Evolutionary conservation across 805 yeast genomes (phyloP).

Genomic region (Zygosaccharomyces bailii): DNA sequence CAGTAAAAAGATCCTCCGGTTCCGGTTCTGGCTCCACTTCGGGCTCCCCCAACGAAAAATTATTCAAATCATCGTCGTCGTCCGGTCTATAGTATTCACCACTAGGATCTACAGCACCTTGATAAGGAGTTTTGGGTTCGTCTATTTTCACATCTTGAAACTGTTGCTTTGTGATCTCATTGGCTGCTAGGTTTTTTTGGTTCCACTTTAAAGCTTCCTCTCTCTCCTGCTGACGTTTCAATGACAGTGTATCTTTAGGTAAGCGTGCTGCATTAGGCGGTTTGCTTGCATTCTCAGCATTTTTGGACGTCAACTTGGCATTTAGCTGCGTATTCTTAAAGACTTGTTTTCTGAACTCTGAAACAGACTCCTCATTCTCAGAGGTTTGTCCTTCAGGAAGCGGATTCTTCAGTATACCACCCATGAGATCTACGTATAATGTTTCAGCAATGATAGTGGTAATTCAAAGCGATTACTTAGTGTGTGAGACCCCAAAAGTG

Average conservation of each 20-base stretch:
- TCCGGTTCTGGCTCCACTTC: conserved; percentile 33
- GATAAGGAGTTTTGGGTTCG: conserved; percentile 95
- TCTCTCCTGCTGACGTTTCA: conserved; percentile 30
- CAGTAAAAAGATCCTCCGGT: neutral
- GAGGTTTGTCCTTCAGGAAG: conserved; percentile 27
- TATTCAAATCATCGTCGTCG: conserved; percentile 55
- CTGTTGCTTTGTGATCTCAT: conserved; percentile 66
- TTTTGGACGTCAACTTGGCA: conserved; percentile 48
- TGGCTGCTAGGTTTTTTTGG: conserved; percentile 64
- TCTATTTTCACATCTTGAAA: conserved; percentile 54
- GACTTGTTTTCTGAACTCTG: conserved; percentile 61
- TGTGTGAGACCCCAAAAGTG: neutral
- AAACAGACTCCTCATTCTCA: conserved; percentile 34
- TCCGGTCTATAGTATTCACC: conserved; percentile 77
- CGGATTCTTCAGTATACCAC: conserved; percentile 56
- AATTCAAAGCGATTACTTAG: too few species aligned
- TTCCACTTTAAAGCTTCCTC: conserved; percentile 74
- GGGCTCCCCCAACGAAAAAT: conserved; percentile 57
- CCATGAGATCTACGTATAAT: conserved; percentile 25
- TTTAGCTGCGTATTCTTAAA: conserved; percentile 75
- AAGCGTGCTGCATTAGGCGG: conserved; percentile 11
- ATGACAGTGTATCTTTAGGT: conserved; percentile 34
- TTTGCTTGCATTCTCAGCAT: conserved; percentile 17
- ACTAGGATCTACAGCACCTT: conserved; percentile 79
- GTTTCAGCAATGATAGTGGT: neutral